phyloP scores from a whole-genome alignment of 495 filamentous ascomycete genomes.

The Hypoxylon fuscum region DNA sequence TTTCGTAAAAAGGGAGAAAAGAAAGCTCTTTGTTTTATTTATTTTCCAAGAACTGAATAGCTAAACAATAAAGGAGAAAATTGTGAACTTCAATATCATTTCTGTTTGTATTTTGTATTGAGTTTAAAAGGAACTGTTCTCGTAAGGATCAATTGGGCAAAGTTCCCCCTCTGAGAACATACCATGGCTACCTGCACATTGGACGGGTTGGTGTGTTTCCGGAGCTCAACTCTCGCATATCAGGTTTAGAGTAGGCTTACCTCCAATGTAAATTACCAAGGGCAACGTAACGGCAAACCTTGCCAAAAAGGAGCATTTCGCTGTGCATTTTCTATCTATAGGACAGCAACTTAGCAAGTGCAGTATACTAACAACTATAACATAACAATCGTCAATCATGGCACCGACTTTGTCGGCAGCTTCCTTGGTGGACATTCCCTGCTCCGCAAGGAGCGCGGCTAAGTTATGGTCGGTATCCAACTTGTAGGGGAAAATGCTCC shows the following conservation, averaged over 20 bases:
- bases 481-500: constrained; percentile 8
- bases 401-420: constrained; percentile 8
- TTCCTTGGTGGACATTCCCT: constrained; percentile 8
- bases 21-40: too few relatives aligned
- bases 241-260: neutral
- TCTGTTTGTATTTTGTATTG: too few relatives aligned
- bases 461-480: constrained; percentile 13
- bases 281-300: constrained; percentile 2
- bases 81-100: too few relatives aligned
- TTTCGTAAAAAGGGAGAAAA: too few relatives aligned
- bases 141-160: too few relatives aligned
- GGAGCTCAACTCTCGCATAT: neutral
- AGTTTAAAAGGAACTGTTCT: too few relatives aligned
- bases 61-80: too few relatives aligned
- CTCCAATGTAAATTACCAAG: constrained; percentile 17
- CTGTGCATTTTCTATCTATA: constrained; percentile 17
- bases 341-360: constrained; percentile 9
- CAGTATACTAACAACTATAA: constrained; percentile 19
- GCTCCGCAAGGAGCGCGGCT: constrained; percentile 3
- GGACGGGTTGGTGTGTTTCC: neutral
- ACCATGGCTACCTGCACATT: constrained; percentile 10
- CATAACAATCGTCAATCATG: constrained; percentile 20
- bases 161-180: too few relatives aligned
- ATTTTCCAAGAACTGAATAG: too few relatives aligned
- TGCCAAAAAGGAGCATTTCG: constrained; percentile 8